Evolutionary conservation across 768 basidiomycete species (phyloP).

Genomic region (Kwoniella botswanensis): DNA sequence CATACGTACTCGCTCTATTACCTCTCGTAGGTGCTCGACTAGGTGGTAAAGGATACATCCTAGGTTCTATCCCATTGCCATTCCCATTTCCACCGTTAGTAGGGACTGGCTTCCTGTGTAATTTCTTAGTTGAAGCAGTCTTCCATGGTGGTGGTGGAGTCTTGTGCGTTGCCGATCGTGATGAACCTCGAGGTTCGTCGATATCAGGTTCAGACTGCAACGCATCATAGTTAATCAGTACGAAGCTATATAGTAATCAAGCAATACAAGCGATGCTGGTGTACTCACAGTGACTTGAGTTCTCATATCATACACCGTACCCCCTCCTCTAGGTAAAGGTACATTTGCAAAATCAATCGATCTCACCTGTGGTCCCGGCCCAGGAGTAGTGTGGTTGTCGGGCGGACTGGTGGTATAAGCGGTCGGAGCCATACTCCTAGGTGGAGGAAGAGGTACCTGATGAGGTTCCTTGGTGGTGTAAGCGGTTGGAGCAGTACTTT

Average conservation of each 20-base stretch:
- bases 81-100: slow-evolving; percentile 7
- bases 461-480: background rate
- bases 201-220: slow-evolving; percentile 19
- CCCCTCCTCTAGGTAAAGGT: slow-evolving; percentile 18
- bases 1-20: slow-evolving; percentile 29
- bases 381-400: background rate
- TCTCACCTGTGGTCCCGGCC: slow-evolving; percentile 11
- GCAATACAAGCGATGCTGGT: background rate
- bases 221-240: too few relatives aligned
- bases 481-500: slow-evolving; percentile 1
- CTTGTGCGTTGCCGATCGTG: slow-evolving; percentile 6
- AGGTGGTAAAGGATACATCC: slow-evolving; percentile 33
- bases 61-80: slow-evolving; percentile 24
- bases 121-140: slow-evolving; percentile 2
- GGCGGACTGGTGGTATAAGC: slow-evolving; percentile 20
- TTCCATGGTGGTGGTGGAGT: background rate
- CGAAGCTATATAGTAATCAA: too few relatives aligned
- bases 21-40: slow-evolving; percentile 34
- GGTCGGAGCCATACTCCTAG: slow-evolving; percentile 17
- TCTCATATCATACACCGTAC: slow-evolving; percentile 16
- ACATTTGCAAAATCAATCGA: slow-evolving; percentile 24
- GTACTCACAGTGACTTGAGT: slow-evolving; percentile 15
- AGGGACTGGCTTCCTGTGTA: slow-evolving; percentile 14
- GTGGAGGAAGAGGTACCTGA: slow-evolving; percentile 11
- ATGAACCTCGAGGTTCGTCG: slow-evolving; percentile 17